Evolutionary conservation across 352 stramenopile genomes (phyloP).

Genomic region (Phytophthora quininea): DNA sequence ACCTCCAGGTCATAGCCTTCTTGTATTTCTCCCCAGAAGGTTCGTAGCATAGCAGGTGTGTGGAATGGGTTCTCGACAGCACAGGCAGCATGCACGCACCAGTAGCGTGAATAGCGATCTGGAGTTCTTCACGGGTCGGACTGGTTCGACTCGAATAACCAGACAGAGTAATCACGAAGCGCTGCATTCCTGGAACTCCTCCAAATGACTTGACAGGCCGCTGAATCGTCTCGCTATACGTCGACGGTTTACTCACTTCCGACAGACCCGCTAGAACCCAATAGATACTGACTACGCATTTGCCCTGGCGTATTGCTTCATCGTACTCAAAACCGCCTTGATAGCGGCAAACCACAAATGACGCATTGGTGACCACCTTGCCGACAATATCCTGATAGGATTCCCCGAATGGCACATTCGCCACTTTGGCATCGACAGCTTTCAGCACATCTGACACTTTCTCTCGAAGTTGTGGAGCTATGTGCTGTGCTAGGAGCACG

Average conservation of each 20-base stretch:
- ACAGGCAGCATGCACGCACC: conserved; percentile 87
- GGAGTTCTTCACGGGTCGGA: conserved; percentile 81
- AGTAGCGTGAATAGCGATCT: conserved; percentile 82
- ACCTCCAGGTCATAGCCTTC: conserved; percentile 81
- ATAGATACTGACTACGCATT: conserved; percentile 81
- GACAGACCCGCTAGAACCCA: conserved; percentile 71
- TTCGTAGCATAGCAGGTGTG: conserved; percentile 83
- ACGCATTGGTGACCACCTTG: conserved; percentile 81
- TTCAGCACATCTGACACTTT: conserved; percentile 74
- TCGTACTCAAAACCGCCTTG: conserved; percentile 83
- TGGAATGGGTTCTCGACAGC: conserved; percentile 81
- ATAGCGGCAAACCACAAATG: conserved; percentile 85
- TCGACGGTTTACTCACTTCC: conserved; percentile 34
- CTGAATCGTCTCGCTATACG: conserved; percentile 61
- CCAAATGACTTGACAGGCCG: conserved; percentile 67
- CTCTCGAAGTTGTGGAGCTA: conserved; percentile 64
- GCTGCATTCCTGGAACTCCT: conserved; percentile 78
- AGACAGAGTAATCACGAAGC: conserved; percentile 83
- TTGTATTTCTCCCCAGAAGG: conserved; percentile 86
- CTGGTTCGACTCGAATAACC: conserved; percentile 79
- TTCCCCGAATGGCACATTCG: conserved; percentile 71
- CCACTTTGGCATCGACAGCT: conserved; percentile 75
- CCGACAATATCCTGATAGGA: conserved; percentile 80
- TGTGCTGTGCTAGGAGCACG: conserved; percentile 80
- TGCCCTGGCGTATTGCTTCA: conserved; percentile 69